A percentile compares a stretch with the other conserved stretches of the same genome.
phyloP scores from a whole-genome alignment of 192 early-diverging fungal species.

The Coemansia javaensis region DNA sequence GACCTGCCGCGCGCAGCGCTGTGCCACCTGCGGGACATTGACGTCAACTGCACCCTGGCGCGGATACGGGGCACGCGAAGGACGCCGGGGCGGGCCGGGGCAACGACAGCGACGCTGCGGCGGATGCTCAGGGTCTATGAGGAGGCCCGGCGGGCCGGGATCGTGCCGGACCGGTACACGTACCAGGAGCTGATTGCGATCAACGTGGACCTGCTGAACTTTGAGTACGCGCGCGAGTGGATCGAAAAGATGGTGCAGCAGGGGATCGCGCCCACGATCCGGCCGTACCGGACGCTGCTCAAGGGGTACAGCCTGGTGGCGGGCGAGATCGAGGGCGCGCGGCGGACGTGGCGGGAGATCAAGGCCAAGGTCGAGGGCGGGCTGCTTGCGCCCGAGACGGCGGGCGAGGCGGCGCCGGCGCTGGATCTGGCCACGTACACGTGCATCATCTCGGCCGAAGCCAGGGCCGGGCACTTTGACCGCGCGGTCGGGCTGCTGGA shows the following conservation, averaged over 20 bases:
- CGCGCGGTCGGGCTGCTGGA: conserved; percentile 15
- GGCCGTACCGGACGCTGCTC: conserved; percentile 39
- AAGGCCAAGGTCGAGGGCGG: conserved; percentile 9
- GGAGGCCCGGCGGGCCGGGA: conserved; percentile 2
- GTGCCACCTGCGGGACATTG: conserved; percentile 19
- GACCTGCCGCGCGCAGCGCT: conserved; percentile 10
- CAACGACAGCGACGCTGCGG: conserved; percentile 14
- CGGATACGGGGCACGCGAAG: conserved; percentile 10
- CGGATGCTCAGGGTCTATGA: conserved; percentile 27
- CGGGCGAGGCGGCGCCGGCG: not conserved
- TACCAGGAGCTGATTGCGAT: conserved; percentile 43
- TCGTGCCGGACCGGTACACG: conserved; percentile 28
- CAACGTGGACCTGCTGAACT: conserved; percentile 26
- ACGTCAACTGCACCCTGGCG: conserved; percentile 34
- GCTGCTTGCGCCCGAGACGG: conserved; percentile 7
- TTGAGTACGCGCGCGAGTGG: conserved; percentile 25
- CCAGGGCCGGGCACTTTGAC: conserved; percentile 25
- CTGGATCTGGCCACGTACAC: conserved; percentile 35
- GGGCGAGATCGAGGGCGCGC: conserved; percentile 29
- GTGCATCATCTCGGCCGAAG: conserved; percentile 34
- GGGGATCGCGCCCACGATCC: conserved; percentile 23
- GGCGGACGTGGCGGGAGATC: conserved; percentile 31
- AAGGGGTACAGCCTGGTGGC: conserved; percentile 30
- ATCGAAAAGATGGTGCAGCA: conserved; percentile 19
- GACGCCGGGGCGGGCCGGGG: not conserved